Evolutionary conservation across 192 early-diverging fungal genomes (phyloP), one percentile per base, ranked within the genome.

Genomic region (Linnemannia hyalina): DNA sequence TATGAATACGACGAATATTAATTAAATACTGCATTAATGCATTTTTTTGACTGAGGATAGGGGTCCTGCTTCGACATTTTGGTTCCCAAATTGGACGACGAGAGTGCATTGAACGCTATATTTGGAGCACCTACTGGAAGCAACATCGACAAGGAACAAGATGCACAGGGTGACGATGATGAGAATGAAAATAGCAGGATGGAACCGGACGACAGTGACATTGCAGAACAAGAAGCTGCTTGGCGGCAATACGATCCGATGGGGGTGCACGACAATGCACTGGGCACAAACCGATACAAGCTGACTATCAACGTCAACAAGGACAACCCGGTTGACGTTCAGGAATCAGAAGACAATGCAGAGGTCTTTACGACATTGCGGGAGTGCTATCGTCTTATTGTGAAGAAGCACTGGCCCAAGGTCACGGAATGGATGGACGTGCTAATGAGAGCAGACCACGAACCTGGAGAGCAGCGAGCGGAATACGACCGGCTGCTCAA

Each of bases 211-310:
- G 82, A 83, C 32, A 35, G 22, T 35, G 73, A 87, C 22, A 65
- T 22, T 54, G 70, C 20, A 73, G 54, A 55, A 40, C 55, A 57
- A 57, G 55, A 57, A 57, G n/a, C n/a, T 15, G 80, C 78, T 3
- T 7, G 75, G 49, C 65, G 77, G 5, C 73, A 77, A 32, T 71
- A 88, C 73, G 82, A 89, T 22, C 89, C 90, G 20, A 77, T 91
- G 46, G 82, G 90, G 3, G 78, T 91, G 22, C 88, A 92, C 26
- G 92, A 80, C 9, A 85, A 80, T 9, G 83, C 93, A 22, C 91
- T 95, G 79, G 93, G 92, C 4, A 91, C 92, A 16, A 91, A 90
- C 72, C 90, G 93, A 3, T 93, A 94, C 46, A 87, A 82, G 29
- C 87, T 95, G 46, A 89, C 90, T n/a, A 87, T 94, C 74, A 77